Evolutionary conservation across 768 basidiomycete genomes (phyloP).

Genomic region (Russula sp.): DNA sequence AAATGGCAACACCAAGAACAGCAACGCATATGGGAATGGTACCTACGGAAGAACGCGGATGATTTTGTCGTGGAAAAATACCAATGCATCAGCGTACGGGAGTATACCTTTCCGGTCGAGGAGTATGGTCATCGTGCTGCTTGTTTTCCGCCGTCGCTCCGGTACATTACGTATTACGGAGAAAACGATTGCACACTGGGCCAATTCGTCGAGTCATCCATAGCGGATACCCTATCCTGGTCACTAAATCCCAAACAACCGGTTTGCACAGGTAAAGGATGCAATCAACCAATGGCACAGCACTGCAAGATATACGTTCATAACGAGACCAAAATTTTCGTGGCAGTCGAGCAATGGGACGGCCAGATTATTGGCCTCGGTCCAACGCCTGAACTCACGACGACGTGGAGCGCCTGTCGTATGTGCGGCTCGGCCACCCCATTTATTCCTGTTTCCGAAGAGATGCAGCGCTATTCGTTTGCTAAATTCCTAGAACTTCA

Average conservation of each 20-base stretch:
- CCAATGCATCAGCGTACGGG: conserved; percentile 80
- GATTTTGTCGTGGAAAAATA: conserved; percentile 91
- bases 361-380: conserved; percentile 64
- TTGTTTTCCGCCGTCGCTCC: conserved; percentile 72
- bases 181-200: conserved; percentile 91
- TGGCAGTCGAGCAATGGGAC: conserved; percentile 88
- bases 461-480: conserved; percentile 92
- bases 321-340: conserved; percentile 74
- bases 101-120: conserved; percentile 72
- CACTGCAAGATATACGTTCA: conserved; percentile 94
- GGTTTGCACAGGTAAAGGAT: conserved; percentile 79
- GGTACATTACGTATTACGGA: conserved; percentile 84
- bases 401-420: conserved; percentile 89
- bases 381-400: conserved; percentile 71
- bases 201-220: conserved; percentile 83
- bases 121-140: conserved; percentile 66
- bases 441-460: conserved; percentile 84
- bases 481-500: conserved; percentile 94
- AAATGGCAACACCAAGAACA: conserved; percentile 86
- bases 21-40: conserved; percentile 94
- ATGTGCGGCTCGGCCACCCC: conserved; percentile 76
- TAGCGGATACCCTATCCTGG: conserved; percentile 63
- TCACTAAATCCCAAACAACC: conserved; percentile 66
- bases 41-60: conserved; percentile 78
- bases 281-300: conserved; percentile 72